A percentile compares a stretch with the other conserved stretches of the same genome.
Evolutionary conservation across 192 early-diverging fungal genomes (phyloP).

Genomic region (Hyaloraphidium curvatum): DNA sequence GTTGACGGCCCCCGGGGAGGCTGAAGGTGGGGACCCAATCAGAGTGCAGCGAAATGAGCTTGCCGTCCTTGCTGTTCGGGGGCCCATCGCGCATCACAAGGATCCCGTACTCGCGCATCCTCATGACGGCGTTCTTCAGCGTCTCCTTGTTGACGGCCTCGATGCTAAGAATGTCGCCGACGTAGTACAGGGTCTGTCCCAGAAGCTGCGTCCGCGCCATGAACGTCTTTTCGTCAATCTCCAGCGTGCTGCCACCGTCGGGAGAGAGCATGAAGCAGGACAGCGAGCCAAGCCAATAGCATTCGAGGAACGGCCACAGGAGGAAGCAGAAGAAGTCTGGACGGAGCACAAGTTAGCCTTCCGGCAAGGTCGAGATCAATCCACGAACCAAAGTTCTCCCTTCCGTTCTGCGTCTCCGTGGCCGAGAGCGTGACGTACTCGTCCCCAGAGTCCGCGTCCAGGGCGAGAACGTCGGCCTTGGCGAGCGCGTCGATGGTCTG

Average conservation of each 20-base stretch:
- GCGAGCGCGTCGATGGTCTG: conserved; percentile 21
- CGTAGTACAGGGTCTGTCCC: conserved; percentile 69
- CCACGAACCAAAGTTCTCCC: conserved; percentile 28
- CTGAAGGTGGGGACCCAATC: background rate
- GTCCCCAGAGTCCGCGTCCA: conserved; percentile 4
- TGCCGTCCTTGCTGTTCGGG: background rate
- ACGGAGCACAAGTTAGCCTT: background rate
- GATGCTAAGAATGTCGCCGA: conserved; percentile 43
- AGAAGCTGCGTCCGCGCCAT: conserved; percentile 47
- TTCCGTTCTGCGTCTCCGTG: conserved; percentile 22
- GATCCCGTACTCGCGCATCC: conserved; percentile 46
- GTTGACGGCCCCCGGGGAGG: too few relatives aligned
- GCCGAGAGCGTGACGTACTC: conserved; percentile 19
- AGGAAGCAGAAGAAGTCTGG: conserved; percentile 65
- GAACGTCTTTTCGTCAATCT: conserved; percentile 45
- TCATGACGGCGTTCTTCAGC: conserved; percentile 51
- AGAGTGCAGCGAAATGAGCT: background rate
- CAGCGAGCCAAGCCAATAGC: conserved; percentile 62
- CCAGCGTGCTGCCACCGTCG: conserved; percentile 4
- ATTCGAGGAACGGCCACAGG: conserved; percentile 75
- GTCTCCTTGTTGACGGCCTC: conserved; percentile 75
- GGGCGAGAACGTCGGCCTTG: conserved; percentile 6
- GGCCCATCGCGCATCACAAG: conserved; percentile 23
- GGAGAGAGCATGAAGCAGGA: conserved; percentile 24
- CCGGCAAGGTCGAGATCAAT: conserved; percentile 6